Conservation (phyloP, 768 basidiomycete genomes). For the Amanita rimosa region DNA sequence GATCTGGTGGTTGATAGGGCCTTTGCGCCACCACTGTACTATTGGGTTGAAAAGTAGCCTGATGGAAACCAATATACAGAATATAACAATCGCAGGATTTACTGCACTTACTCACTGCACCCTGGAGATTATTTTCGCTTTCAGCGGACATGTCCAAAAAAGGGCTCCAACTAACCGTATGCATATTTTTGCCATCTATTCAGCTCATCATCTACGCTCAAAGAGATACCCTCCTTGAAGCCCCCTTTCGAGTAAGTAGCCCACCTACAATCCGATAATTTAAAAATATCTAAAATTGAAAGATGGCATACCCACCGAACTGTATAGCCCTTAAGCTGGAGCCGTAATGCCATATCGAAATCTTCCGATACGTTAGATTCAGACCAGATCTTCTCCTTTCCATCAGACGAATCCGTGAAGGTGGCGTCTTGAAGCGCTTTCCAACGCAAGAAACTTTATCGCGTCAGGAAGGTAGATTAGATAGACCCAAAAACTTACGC, state of each 20-base stretch:
- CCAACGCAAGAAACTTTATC: constrained; percentile 62
- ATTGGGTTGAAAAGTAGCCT: constrained; percentile 80
- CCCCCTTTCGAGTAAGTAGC: constrained; percentile 76
- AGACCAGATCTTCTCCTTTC: constrained; percentile 62
- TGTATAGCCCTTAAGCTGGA: constrained; percentile 53
- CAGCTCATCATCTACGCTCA: constrained; percentile 81
- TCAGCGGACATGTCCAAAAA: not conserved
- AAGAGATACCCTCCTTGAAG: constrained; percentile 86
- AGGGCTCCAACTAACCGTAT: constrained; percentile 23
- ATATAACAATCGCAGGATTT: constrained; percentile 12
- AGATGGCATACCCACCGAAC: constrained; percentile 30
- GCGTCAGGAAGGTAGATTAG: not conserved
- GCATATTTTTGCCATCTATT: constrained; percentile 83
- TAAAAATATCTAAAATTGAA: not conserved
- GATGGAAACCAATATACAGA: constrained; percentile 16
- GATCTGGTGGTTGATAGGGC: constrained; percentile 71
- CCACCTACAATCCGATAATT: constrained; percentile 26
- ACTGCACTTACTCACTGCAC: constrained; percentile 47
- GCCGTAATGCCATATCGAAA: constrained; percentile 67
- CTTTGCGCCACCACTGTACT: constrained; percentile 60
- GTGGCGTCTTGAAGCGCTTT: constrained; percentile 77
- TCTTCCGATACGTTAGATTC: constrained; percentile 76
- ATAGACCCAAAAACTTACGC: constrained; percentile 24
- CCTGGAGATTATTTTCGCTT: not conserved
- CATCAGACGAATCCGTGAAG: constrained; percentile 55